Percentiles rank a stretch among this genome's conserved stretches.
These are phyloP conservation scores for Jamesozyma lodderae DNA, from an alignment of 805 yeast genomes.

Conservation along the genomic window DNA sequence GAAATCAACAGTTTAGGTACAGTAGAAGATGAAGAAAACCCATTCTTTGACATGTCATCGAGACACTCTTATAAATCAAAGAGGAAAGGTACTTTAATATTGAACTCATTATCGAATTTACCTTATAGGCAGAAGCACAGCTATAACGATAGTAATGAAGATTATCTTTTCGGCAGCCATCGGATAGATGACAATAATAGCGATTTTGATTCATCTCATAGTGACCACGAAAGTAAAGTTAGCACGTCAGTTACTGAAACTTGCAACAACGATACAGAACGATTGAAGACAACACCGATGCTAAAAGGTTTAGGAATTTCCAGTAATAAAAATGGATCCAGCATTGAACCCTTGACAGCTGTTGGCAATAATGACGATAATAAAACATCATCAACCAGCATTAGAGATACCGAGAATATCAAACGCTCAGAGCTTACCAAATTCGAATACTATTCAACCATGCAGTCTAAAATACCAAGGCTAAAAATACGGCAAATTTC, in stretches of 20 bases:
- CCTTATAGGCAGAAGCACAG: slow-evolving; percentile 4
- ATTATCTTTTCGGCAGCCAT: background rate
- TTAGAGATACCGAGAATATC: background rate
- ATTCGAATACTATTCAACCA: slow-evolving; percentile 8
- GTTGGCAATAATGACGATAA: too few relatives aligned
- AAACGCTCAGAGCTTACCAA: slow-evolving; percentile 10
- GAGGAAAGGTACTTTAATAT: slow-evolving; percentile 8
- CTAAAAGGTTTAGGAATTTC: too few relatives aligned
- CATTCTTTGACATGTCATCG: slow-evolving; percentile 12
- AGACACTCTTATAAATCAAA: background rate
- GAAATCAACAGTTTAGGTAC: background rate
- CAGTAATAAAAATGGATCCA: too few relatives aligned
- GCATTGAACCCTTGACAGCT: too few relatives aligned
- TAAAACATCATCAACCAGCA: background rate
- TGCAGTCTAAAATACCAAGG: slow-evolving; percentile 11
- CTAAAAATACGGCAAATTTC: background rate
- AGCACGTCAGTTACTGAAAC: background rate
- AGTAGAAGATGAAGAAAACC: slow-evolving; percentile 12
- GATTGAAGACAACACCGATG: too few relatives aligned
- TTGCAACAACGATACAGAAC: background rate
- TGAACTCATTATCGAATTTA: slow-evolving; percentile 15
- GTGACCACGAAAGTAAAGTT: slow-evolving; percentile 4
- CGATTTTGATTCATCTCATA: slow-evolving; percentile 3
- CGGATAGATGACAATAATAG: slow-evolving; percentile 4
- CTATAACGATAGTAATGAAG: background rate